Percentiles rank a stretch among this genome's conserved stretches.
Evolutionary conservation across 495 filamentous ascomycete genomes (phyloP).

Genomic region (Penicillium cosmopolitanum): DNA sequence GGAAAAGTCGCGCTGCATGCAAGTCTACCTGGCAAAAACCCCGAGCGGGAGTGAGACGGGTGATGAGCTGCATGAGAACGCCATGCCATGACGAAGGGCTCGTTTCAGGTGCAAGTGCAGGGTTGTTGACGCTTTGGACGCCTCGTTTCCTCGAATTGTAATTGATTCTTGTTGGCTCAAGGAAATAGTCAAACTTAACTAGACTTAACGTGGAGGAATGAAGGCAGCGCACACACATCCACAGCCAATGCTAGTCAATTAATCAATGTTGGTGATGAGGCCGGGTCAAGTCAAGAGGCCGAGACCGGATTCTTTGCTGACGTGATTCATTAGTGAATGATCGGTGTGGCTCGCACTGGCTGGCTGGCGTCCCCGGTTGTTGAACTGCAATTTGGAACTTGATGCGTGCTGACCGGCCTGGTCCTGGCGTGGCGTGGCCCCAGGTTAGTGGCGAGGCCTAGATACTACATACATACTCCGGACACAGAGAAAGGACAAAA

Average conservation of each 20-base stretch:
- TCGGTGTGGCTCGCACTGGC: conserved; percentile 1
- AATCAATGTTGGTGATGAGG: neutral
- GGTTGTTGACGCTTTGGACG: neutral
- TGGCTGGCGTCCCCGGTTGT: neutral
- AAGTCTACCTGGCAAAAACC: conserved; percentile 8
- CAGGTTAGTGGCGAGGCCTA: neutral
- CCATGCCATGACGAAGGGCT: neutral
- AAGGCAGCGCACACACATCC: no score
- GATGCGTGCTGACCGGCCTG: neutral
- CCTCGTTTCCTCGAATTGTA: neutral
- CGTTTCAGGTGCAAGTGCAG: neutral
- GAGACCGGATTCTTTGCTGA: neutral
- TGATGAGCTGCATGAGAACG: conserved; percentile 4
- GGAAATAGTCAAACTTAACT: no score
- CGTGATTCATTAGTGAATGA: neutral
- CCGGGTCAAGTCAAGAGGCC: neutral
- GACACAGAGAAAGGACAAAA: neutral
- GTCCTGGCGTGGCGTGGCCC: neutral
- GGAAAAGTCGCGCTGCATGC: conserved; percentile 2
- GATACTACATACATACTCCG: no score
- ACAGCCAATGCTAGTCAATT: neutral
- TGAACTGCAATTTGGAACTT: neutral
- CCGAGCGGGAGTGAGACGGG: conserved; percentile 3
- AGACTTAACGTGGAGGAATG: neutral
- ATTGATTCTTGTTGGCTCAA: neutral